These are phyloP conservation scores for Przewalskia tangutica DNA, from an alignment of 257 asterid genomes.

Conservation along the genomic window DNA sequence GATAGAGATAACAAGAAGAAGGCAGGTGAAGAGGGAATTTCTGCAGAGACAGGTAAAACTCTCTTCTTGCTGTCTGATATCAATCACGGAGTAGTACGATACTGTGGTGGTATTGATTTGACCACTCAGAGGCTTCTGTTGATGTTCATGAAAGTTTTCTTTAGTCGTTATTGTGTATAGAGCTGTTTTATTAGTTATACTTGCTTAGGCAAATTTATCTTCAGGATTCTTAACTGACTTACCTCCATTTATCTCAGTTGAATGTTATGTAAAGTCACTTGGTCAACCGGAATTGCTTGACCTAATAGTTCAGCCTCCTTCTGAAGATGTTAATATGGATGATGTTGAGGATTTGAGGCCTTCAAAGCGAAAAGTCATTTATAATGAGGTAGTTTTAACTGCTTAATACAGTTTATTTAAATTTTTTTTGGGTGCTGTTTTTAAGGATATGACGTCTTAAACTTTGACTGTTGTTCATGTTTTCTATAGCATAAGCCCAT, in stretches of 20 bases:
- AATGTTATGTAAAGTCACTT: constrained; percentile 81
- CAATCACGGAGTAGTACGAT: neutral
- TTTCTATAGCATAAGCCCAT: constrained; percentile 85
- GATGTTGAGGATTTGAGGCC: constrained; percentile 90
- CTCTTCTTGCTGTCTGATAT: neutral
- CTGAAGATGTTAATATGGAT: constrained; percentile 69
- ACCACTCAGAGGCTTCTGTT: neutral
- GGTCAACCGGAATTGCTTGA: constrained; percentile 84
- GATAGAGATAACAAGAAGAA: constrained; percentile 84
- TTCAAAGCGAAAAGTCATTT: constrained; percentile 75
- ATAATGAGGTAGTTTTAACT: constrained; percentile 52
- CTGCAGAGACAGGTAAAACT: constrained; percentile 75
- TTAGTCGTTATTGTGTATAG: neutral
- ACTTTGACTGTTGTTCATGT: constrained; percentile 12
- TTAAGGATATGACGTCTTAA: constrained; percentile 7
- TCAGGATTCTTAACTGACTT: neutral
- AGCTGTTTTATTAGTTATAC: neutral
- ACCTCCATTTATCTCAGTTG: constrained; percentile 46
- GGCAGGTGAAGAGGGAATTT: constrained; percentile 70
- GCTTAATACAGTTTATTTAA: neutral
- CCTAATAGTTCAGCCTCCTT: constrained; percentile 75
- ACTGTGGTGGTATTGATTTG: neutral
- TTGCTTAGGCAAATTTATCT: neutral
- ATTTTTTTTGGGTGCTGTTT: constrained; percentile 7
- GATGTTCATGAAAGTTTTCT: neutral